Percentiles rank a stretch among this genome's conserved stretches.
Conservation (phyloP, 768 basidiomycete genomes). For the Pisolithus albus region DNA sequence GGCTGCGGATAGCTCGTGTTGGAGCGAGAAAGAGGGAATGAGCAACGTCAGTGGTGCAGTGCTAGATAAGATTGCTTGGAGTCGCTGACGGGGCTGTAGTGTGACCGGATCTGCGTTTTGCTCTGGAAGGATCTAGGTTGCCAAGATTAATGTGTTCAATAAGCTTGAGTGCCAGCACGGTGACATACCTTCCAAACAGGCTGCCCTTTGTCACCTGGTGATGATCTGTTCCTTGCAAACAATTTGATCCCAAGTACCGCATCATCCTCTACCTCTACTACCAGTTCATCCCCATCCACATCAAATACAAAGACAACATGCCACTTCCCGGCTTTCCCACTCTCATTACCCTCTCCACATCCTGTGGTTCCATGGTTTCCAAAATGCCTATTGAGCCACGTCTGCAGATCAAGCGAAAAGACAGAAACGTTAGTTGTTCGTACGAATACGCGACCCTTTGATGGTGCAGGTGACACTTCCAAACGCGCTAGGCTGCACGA, state of each 20-base stretch:
- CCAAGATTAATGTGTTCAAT: neutral
- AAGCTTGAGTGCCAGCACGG: neutral
- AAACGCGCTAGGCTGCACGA: conserved; percentile 8
- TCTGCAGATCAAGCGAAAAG: conserved; percentile 15
- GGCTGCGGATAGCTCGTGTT: conserved; percentile 46
- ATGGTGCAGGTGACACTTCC: conserved; percentile 5
- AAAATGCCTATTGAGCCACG: neutral
- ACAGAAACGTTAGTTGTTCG: conserved; percentile 21
- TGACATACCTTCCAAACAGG: conserved; percentile 19
- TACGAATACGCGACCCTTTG: conserved; percentile 6
- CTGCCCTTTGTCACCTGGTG: neutral
- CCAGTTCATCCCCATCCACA: conserved; percentile 11
- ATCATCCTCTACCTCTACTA: neutral
- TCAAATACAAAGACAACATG: neutral
- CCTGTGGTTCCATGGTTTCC: neutral
- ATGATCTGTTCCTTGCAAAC: conserved; percentile 5
- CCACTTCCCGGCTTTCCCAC: neutral
- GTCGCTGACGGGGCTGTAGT: conserved; percentile 40
- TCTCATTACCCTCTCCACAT: neutral
- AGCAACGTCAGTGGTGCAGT: conserved; percentile 50
- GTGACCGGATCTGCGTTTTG: conserved; percentile 1
- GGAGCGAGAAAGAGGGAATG: conserved; percentile 32
- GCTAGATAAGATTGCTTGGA: conserved; percentile 61
- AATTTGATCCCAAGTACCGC: neutral
- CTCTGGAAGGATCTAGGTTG: neutral